Evolutionary conservation across 306 rosid genomes (phyloP), one percentile per base, ranked within the genome.

Genomic region (Prunus mume): DNA sequence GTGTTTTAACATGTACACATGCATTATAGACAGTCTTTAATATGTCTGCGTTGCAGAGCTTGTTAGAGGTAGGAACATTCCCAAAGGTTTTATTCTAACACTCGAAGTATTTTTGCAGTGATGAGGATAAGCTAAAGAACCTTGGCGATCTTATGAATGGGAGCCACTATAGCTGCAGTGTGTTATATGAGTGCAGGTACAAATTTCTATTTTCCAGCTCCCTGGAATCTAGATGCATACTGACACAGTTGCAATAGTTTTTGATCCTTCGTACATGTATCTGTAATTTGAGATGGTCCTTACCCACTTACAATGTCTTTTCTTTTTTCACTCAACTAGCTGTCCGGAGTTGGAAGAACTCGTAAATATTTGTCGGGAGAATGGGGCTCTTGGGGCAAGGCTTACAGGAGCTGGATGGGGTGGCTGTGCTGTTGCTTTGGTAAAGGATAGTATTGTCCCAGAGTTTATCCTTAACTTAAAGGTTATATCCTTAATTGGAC

Each of bases 361-460:
- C 2, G 96, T 93, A 65, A 78, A 81, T 10, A 50, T 78, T 43
- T 88, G 91, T 66, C 89, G 91, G 50, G 80, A 83, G 9, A 81
- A 87, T 20, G 92, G 91, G 17, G 99, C 99, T 68, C 88, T 90
- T 12, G 99, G 99, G 80, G 97, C 98, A 64, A 86, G 99, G 88
- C 96, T 95, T 51, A 95, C 99, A 0, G 99, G 99, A 80, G 99
- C 99, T 15, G 99, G 99, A 78, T 95, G 99, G 99, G 99, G 99
- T 73, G 99, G 99, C 57, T 95, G 99, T 70, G 92, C 97, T 13
- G 99, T 95, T 46, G 91, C 96, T 67, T 82, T 95, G 92, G 99
- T 95, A 60, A 95, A 88, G 80, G 99, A 95, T 81, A 90, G 72
- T 86, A 86, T 79, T 38, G 97, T 95, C 67, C 98, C 99, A 62